These are phyloP conservation scores for Globisporangium splendens DNA, from an alignment of 352 stramenopile genomes.

Conservation along the genomic window DNA sequence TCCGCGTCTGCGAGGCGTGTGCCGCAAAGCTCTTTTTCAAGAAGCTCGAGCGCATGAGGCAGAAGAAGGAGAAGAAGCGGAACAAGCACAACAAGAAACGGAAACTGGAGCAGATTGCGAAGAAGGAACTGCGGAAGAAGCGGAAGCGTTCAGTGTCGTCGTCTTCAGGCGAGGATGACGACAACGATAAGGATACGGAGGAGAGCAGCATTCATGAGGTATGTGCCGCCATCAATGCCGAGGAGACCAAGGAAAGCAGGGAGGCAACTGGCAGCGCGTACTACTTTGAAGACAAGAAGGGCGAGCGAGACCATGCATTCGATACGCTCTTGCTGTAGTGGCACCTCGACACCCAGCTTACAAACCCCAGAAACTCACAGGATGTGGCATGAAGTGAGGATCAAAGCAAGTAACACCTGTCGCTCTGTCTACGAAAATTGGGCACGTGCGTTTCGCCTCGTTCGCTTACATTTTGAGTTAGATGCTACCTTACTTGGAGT, in stretches of 20 bases:
- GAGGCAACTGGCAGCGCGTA: conserved; percentile 16
- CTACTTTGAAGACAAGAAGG: neutral
- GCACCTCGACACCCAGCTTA: neutral
- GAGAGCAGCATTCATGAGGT: neutral
- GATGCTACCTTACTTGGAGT: conserved; percentile 25
- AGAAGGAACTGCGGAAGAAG: neutral
- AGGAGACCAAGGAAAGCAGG: conserved; percentile 9
- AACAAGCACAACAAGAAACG: neutral
- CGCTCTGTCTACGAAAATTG: no score
- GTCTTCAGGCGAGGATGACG: no score
- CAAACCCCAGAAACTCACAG: neutral
- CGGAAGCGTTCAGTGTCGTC: neutral
- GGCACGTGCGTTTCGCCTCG: no score
- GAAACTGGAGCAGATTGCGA: neutral
- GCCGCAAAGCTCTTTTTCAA: conserved; percentile 69
- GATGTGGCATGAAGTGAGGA: neutral
- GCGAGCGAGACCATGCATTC: neutral
- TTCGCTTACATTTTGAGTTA: no score
- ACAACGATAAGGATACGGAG: neutral
- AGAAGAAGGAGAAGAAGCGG: conserved; percentile 7
- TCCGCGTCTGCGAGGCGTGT: conserved; percentile 60
- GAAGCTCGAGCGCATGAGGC: conserved; percentile 32
- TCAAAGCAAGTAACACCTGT: no score
- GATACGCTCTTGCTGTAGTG: neutral
- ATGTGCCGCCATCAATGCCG: conserved; percentile 5